Evolutionary conservation across 306 rosid genomes (phyloP), one percentile per base, ranked within the genome.

Genomic region (Arachis stenosperma): DNA sequence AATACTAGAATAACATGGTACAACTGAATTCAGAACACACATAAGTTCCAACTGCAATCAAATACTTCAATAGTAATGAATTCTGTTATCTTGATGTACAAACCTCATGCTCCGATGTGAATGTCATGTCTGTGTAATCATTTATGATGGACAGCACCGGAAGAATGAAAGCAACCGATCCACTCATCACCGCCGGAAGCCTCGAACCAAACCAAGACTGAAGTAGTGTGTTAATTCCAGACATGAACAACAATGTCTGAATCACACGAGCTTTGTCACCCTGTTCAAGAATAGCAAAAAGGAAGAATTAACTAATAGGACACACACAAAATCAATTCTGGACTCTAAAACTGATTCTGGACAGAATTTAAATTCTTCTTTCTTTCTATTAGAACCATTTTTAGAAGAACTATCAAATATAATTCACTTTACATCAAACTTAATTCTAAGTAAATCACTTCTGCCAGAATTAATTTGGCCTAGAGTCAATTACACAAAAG

Each of bases 211-310:
- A 13, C 71, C 72, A 59, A 2, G 98, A 87, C 73, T 91, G 99
- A 73, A 91, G 78, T 71, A 95, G 77, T 10, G 99, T 95, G 89
- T 88, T 95, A 65, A 91, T 17, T 55, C 82, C 99, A 30, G 98
- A 75, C 95, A 89, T 88, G 67, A 91, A 86, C 73, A 95, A 83
- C 90, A 91, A 68, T 3, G 96, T 72, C 70, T 95, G 97, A 74
- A 95, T 88, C 77, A 95, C 99, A 0, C 96, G 87, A 13, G 99
- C 99, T 81, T 88, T 91, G 81, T 95, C 99, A 27, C 89, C 88
- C 99, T 95, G 59, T 40, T 71, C 72, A 40, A 58, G 3, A 79
- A 79, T 41, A 63, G 29, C 63, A 75, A 8, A 67, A 22, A 22
- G 27, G 27, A 22, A 22, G 27, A 22, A 22, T 22, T 22, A 22